A percentile compares a stretch with the other conserved stretches of the same genome.
Conservation (phyloP, 176 grass and related monocot species). For the Metroxylon sagu region DNA sequence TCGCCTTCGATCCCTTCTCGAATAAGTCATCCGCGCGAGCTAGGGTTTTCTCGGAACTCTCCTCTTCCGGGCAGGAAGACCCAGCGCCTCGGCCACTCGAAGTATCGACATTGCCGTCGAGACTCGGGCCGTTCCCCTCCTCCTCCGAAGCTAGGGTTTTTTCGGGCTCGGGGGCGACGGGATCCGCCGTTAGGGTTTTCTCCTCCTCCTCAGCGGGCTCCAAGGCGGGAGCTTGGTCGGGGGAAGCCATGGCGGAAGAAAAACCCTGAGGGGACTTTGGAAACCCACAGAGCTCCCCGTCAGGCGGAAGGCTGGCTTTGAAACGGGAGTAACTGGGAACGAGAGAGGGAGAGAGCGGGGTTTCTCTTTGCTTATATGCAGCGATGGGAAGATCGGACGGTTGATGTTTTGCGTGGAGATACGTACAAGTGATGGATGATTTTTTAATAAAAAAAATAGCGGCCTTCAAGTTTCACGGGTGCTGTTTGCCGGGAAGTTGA, state of each 20-base stretch:
- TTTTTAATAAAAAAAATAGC: no score
- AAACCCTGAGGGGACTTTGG: background rate
- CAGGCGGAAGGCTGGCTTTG: no score
- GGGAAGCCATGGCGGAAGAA: background rate
- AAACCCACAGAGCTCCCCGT: background rate
- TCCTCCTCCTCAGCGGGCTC: background rate
- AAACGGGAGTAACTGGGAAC: no score
- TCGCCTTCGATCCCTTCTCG: conserved; percentile 67
- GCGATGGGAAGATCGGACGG: no score
- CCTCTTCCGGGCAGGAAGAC: background rate
- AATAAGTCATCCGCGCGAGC: conserved; percentile 62
- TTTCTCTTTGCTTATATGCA: no score
- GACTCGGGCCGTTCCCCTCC: background rate
- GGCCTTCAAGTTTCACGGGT: no score
- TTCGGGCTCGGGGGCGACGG: background rate
- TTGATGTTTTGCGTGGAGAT: no score
- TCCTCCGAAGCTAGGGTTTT: background rate
- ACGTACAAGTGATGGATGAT: no score
- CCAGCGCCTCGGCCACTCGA: background rate
- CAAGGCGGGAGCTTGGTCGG: background rate
- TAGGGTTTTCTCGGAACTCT: conserved; percentile 46
- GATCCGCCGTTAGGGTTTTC: background rate
- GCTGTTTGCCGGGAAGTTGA: no score
- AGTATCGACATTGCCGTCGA: background rate
- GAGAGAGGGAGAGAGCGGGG: no score